Percentiles rank a stretch among this genome's conserved stretches.
Evolutionary conservation across 164 flowering plant genomes (phyloP).

Genomic region (Protea cynaroides): DNA sequence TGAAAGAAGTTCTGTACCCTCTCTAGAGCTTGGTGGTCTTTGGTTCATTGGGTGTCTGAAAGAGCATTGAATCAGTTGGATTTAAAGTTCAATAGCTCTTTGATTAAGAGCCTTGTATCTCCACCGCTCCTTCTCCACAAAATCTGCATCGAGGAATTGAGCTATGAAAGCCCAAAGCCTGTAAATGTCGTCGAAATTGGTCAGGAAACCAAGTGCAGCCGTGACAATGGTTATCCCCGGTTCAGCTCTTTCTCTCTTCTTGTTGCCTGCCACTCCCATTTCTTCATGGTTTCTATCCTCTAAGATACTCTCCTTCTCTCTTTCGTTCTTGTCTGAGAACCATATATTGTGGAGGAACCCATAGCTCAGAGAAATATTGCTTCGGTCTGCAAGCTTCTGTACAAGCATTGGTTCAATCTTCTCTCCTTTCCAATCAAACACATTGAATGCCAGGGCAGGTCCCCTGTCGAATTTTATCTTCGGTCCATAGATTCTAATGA

Average conservation of each 20-base stretch:
- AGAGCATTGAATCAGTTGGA: slow-evolving; percentile 12
- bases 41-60: slow-evolving; percentile 2
- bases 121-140: slow-evolving; percentile 92
- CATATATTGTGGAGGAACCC: slow-evolving; percentile 63
- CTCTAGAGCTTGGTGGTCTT: neutral
- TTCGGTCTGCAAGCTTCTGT: slow-evolving; percentile 90
- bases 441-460: slow-evolving; percentile 79
- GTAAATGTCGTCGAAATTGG: slow-evolving; percentile 74
- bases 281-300: slow-evolving; percentile 30
- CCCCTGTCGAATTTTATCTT: slow-evolving; percentile 71
- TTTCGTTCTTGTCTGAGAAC: slow-evolving; percentile 64
- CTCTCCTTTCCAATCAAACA: slow-evolving; percentile 91
- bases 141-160: slow-evolving; percentile 89
- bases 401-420: slow-evolving; percentile 74
- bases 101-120: slow-evolving; percentile 84
- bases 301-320: slow-evolving; percentile 37
- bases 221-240: slow-evolving; percentile 61
- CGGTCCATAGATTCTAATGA: slow-evolving; percentile 80
- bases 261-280: slow-evolving; percentile 15
- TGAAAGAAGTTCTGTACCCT: neutral
- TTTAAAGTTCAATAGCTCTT: slow-evolving; percentile 60
- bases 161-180: slow-evolving; percentile 85
- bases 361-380: slow-evolving; percentile 65
- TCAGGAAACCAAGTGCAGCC: slow-evolving; percentile 61
- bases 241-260: slow-evolving; percentile 30